Conservation (phyloP, 2,329 filamentous ascomycete genomes). For the Akanthomyces dipterigenus region DNA sequence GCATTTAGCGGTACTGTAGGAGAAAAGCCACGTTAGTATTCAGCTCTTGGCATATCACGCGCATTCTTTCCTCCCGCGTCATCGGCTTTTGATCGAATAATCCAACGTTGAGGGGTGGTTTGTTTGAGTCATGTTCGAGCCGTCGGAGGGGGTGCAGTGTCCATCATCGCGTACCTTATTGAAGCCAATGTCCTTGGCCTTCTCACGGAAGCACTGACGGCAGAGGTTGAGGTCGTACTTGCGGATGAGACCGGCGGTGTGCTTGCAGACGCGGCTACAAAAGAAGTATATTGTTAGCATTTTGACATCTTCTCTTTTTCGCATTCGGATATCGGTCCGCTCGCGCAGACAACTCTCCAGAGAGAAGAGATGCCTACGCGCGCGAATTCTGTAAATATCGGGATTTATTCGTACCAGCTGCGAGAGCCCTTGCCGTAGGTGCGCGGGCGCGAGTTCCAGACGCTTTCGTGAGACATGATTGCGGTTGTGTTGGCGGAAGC, state of each 20-base stretch:
- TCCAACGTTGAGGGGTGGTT: neutral
- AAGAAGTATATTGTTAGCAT: slow-evolving; percentile 24
- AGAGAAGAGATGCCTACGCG: neutral
- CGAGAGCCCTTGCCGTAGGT: slow-evolving; percentile 96
- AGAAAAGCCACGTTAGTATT: slow-evolving; percentile 13
- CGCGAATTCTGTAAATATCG: neutral
- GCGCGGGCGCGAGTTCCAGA: slow-evolving; percentile 98
- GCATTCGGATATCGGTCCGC: neutral
- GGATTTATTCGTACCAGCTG: slow-evolving; percentile 63
- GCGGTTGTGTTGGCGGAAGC: slow-evolving; percentile 28
- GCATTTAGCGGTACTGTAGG: slow-evolving; percentile 32
- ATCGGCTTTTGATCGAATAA: neutral
- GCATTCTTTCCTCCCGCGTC: neutral
- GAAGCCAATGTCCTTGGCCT: slow-evolving; percentile 66
- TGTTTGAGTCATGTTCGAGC: neutral
- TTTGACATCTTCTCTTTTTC: neutral
- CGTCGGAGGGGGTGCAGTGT: neutral
- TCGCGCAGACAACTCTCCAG: neutral
- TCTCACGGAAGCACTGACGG: slow-evolving; percentile 74
- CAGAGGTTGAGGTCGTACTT: slow-evolving; percentile 96
- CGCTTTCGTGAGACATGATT: slow-evolving; percentile 75
- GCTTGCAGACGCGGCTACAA: slow-evolving; percentile 65
- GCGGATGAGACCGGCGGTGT: slow-evolving; percentile 98
- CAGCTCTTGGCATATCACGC: slow-evolving; percentile 12
- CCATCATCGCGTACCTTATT: slow-evolving; percentile 50